Conservation (phyloP, 2,329 filamentous ascomycete species). For the Colletotrichum musae region DNA sequence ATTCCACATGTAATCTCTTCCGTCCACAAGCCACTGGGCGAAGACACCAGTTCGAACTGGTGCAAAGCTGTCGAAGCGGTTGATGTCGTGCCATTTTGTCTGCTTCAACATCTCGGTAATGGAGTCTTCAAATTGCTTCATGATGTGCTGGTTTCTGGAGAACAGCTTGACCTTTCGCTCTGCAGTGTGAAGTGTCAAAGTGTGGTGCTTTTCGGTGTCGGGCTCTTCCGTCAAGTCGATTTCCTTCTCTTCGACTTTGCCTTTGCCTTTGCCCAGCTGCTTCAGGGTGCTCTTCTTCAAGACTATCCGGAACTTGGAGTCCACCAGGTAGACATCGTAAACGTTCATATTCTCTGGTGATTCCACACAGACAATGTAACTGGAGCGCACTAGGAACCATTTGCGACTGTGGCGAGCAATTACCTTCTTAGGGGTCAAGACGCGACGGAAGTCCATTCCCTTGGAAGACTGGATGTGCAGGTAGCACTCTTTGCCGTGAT, state of each 20-base stretch:
- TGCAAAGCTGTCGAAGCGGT: constrained; percentile 94
- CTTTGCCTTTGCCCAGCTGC: constrained; percentile 55
- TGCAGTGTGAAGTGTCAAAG: constrained; percentile 88
- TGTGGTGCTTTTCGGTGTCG: constrained; percentile 77
- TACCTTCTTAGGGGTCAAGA: constrained; percentile 83
- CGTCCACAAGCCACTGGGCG: constrained; percentile 97
- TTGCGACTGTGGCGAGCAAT: constrained; percentile 89
- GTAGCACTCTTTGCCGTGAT: constrained; percentile 97
- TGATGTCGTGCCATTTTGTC: constrained; percentile 85
- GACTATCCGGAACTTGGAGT: constrained; percentile 87
- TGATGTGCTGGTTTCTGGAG: constrained; percentile 89
- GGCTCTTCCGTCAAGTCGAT: constrained; percentile 58
- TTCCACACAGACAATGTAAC: constrained; percentile 98
- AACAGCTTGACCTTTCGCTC: constrained; percentile 94
- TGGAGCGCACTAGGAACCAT: constrained; percentile 98
- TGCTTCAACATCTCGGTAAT: constrained; percentile 87
- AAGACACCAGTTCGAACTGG: constrained; percentile 89
- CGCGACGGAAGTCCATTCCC: constrained; percentile 86
- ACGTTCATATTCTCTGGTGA: constrained; percentile 99
- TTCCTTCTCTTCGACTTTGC: constrained; percentile 71
- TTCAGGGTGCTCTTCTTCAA: constrained; percentile 75
- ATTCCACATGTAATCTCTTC: constrained; percentile 99
- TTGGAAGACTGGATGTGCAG: constrained; percentile 93
- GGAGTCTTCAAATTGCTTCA: constrained; percentile 94
- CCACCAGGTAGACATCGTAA: constrained; percentile 98